A percentile compares a stretch with the other conserved stretches of the same genome.
Conservation (phyloP, 106 monocot genomes). For the Vanilla planifolia region DNA sequence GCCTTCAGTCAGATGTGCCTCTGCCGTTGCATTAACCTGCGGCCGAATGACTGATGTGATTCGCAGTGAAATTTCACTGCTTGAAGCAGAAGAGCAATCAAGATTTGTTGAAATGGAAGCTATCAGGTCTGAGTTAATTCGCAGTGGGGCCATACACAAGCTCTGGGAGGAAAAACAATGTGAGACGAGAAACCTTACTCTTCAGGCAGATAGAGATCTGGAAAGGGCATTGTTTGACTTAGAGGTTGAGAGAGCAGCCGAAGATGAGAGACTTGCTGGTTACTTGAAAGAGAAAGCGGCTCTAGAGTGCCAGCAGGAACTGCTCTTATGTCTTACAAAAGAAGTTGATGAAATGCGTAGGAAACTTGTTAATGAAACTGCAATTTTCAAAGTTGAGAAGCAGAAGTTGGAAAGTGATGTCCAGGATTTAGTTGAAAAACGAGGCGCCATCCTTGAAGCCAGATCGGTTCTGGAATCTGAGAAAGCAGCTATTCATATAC, state of each 20-base stretch:
- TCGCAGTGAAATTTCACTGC: conserved; percentile 36
- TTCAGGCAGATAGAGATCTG: conserved; percentile 30
- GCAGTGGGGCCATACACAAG: conserved; percentile 55
- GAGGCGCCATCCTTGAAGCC: conserved; percentile 49
- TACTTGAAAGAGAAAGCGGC: conserved; percentile 59
- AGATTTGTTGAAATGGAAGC: conserved; percentile 60
- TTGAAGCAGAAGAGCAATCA: conserved; percentile 52
- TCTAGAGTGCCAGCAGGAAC: conserved; percentile 50
- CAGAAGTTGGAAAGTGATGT: conserved; percentile 26
- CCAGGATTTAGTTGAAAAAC: conserved; percentile 25
- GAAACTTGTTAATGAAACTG: conserved; percentile 38
- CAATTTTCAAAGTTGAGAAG: conserved; percentile 30
- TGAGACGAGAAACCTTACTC: conserved; percentile 25
- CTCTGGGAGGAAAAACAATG: conserved; percentile 59
- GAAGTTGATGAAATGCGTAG: conserved; percentile 64
- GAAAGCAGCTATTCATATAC: conserved; percentile 75
- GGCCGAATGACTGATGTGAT: conserved; percentile 56
- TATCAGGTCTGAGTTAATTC: conserved; percentile 55
- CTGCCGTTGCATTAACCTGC: conserved; percentile 71
- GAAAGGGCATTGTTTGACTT: conserved; percentile 33
- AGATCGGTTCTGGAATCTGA: conserved; percentile 80
- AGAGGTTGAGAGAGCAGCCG: conserved; percentile 34
- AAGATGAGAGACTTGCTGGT: conserved; percentile 22
- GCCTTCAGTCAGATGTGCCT: conserved; percentile 69
- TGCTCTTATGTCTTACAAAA: conserved; percentile 36